A percentile compares a stretch with the other conserved stretches of the same genome.
These are phyloP conservation scores for Aspergillus baeticus DNA, from an alignment of 495 filamentous ascomycete genomes.

Conservation along the genomic window DNA sequence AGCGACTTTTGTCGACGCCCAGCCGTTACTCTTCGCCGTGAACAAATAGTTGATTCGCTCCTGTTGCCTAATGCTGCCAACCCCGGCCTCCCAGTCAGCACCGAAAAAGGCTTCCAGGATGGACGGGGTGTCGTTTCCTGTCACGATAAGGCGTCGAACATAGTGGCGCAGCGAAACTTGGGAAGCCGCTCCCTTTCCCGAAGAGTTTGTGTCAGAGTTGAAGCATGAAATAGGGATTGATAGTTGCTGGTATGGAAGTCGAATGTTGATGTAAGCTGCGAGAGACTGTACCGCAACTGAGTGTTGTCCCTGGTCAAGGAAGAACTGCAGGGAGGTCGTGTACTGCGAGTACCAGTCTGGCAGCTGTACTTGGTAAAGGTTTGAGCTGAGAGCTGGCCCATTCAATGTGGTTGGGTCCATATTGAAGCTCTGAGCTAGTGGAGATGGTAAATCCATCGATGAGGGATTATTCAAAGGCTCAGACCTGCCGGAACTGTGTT, in stretches of 20 bases:
- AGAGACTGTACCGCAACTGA: constrained; percentile 76
- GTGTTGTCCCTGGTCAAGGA: constrained; percentile 84
- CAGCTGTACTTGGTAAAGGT: constrained; percentile 59
- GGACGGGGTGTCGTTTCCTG: constrained; percentile 74
- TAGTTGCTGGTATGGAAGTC: constrained; percentile 42
- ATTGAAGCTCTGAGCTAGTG: neutral
- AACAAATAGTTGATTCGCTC: constrained; percentile 93
- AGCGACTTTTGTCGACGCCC: constrained; percentile 77
- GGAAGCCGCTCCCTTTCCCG: constrained; percentile 19
- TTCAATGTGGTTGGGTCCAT: constrained; percentile 1
- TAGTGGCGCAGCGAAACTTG: constrained; percentile 78
- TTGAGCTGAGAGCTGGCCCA: constrained; percentile 21
- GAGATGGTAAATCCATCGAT: constrained; percentile 10
- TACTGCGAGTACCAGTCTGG: constrained; percentile 90
- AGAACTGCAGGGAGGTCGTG: constrained; percentile 80
- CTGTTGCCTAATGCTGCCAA: constrained; percentile 76
- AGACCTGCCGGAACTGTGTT: constrained; percentile 15
- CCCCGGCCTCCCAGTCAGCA: constrained; percentile 72
- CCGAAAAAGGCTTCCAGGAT: constrained; percentile 90
- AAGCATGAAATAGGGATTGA: constrained; percentile 17
- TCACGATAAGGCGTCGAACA: constrained; percentile 85
- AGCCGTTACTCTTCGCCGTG: constrained; percentile 90
- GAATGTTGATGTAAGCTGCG: constrained; percentile 87
- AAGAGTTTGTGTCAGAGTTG: constrained; percentile 10
- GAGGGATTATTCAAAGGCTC: neutral